Evolutionary conservation across 345 rosid species (phyloP).

Genomic region (Brassica cretica): DNA sequence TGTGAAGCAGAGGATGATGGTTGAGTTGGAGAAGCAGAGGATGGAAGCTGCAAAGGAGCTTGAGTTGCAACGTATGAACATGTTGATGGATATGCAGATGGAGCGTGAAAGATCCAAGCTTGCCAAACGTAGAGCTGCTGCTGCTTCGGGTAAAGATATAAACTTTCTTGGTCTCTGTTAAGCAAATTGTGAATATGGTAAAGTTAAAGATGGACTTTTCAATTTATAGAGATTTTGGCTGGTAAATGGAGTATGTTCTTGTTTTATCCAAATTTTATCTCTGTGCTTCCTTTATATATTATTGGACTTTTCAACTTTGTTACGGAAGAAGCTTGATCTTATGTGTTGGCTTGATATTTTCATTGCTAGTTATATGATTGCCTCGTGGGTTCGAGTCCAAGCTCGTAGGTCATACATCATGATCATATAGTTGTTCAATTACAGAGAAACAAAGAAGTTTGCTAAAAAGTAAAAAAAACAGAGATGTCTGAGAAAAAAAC

Average conservation of each 20-base stretch:
- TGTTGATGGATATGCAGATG: slow-evolving; percentile 66
- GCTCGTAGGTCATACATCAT: neutral
- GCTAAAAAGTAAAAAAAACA: too few species aligned
- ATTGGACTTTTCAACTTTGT: too few species aligned
- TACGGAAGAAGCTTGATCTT: too few species aligned
- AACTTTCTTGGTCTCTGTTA: neutral
- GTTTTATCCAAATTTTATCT: too few species aligned
- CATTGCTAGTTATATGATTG: neutral
- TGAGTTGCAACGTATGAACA: slow-evolving; percentile 69
- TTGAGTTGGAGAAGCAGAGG: slow-evolving; percentile 77
- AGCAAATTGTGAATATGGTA: neutral
- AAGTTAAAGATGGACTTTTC: too few species aligned
- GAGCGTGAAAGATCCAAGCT: slow-evolving; percentile 61
- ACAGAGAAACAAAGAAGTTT: too few species aligned
- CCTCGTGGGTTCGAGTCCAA: neutral
- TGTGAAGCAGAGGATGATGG: slow-evolving; percentile 61
- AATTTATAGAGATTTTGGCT: too few species aligned
- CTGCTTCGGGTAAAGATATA: slow-evolving; percentile 19
- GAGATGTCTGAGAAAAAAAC: too few species aligned
- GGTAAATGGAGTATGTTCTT: too few species aligned
- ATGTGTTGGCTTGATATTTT: too few species aligned
- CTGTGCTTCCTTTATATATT: too few species aligned
- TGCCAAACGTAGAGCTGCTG: slow-evolving; percentile 31
- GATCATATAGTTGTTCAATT: neutral
- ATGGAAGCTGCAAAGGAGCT: slow-evolving; percentile 69